phyloP scores from a whole-genome alignment of 2,329 filamentous ascomycete species.

The Tolypocladium nubicola region DNA sequence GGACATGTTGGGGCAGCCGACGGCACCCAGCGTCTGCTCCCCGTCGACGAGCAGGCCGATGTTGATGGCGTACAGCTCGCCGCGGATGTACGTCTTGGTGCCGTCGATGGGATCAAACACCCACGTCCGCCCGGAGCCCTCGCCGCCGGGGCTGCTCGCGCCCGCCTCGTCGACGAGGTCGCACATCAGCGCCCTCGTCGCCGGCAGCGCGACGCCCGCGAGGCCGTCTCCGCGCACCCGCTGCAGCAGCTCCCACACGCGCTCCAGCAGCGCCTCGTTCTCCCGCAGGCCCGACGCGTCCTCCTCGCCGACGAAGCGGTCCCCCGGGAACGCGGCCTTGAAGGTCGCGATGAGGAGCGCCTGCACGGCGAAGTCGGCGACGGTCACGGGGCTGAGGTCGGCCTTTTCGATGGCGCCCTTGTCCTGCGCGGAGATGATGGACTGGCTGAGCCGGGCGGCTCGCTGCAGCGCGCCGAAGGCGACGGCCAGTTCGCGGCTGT shows the following conservation, averaged over 20 bases:
- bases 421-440: constrained; percentile 33
- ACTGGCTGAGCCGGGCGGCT: constrained; percentile 38
- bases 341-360: constrained; percentile 41
- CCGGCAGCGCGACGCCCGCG: constrained; percentile 19
- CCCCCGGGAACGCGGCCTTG: constrained; percentile 36
- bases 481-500: constrained; percentile 29
- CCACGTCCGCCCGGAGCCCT: constrained; percentile 34
- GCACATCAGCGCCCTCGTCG: constrained; percentile 34
- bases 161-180: constrained; percentile 43
- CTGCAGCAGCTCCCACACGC: constrained; percentile 36
- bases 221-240: constrained; percentile 12
- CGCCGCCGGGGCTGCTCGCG: constrained; percentile 21
- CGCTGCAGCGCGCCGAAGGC: constrained; percentile 31
- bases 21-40: constrained; percentile 36
- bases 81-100: constrained; percentile 44
- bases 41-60: constrained; percentile 40
- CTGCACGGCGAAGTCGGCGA: constrained; percentile 50
- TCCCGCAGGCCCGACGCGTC: constrained; percentile 34
- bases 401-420: constrained; percentile 42
- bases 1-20: constrained; percentile 36
- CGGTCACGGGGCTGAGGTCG: constrained; percentile 46
- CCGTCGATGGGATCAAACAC: constrained; percentile 53
- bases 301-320: constrained; percentile 46
- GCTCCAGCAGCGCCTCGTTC: constrained; percentile 29
- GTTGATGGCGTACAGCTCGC: constrained; percentile 47